Percentiles rank a stretch among this genome's conserved stretches.
phyloP scores from a whole-genome alignment of 1,139 yeast genomes.

The Debaryomyces robertsiae region DNA sequence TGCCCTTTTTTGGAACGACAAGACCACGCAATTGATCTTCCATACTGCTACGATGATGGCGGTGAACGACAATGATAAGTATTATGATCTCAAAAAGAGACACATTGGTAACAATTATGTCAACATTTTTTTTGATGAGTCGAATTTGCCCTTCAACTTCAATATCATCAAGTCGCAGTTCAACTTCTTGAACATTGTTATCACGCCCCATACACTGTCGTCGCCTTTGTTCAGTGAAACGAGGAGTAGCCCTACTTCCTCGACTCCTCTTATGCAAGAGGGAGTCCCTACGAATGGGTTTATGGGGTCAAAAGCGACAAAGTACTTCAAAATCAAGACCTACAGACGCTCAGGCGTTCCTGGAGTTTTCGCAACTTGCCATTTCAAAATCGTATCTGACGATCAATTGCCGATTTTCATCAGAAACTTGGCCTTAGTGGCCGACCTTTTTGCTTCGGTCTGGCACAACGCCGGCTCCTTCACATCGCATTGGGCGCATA shows the following conservation, averaged over 20 bases:
- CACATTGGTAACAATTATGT: constrained; percentile 89
- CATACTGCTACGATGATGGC: constrained; percentile 87
- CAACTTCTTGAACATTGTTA: constrained; percentile 78
- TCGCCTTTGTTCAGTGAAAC: constrained; percentile 8
- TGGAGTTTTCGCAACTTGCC: constrained; percentile 74
- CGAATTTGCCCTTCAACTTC: constrained; percentile 65
- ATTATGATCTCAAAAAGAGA: constrained; percentile 64
- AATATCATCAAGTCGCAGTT: constrained; percentile 76
- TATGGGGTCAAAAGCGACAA: constrained; percentile 11
- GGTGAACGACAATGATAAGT: constrained; percentile 43
- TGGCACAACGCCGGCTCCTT: constrained; percentile 65
- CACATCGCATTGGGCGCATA: constrained; percentile 65
- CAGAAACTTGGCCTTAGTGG: constrained; percentile 65
- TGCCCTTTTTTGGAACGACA: constrained; percentile 74
- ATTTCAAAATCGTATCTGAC: constrained; percentile 67
- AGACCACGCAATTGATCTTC: constrained; percentile 69
- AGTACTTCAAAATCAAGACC: constrained; percentile 61
- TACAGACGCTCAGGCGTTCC: constrained; percentile 72
- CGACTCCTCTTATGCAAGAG: constrained; percentile 3
- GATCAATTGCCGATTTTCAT: constrained; percentile 63
- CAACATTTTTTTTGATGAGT: constrained; percentile 77
- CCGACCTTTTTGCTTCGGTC: constrained; percentile 72
- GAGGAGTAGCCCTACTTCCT: no score
- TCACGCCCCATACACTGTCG: constrained; percentile 59
- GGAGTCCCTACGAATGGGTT: not conserved